These are phyloP conservation scores for Fistulifera solaris DNA, from an alignment of 108 stramenopile species.

Conservation along the genomic window DNA sequence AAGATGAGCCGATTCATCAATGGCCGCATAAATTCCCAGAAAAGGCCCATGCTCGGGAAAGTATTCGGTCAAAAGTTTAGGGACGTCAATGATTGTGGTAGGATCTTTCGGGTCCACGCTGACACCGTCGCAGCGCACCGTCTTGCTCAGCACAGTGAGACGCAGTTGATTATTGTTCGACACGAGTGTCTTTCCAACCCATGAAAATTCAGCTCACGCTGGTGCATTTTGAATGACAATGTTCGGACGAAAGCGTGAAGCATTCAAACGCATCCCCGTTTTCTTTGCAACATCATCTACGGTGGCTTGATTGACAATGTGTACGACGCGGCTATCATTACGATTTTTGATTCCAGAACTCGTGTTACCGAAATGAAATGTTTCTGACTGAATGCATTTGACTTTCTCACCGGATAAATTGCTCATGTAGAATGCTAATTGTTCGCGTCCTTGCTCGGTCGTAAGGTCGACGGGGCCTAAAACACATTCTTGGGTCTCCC, in stretches of 20 bases:
- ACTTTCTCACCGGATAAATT: constrained; percentile 27
- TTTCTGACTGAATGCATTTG: constrained; percentile 27
- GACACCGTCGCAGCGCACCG: constrained; percentile 53
- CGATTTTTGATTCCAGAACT: constrained; percentile 40
- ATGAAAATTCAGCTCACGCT: constrained; percentile 52
- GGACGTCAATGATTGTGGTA: constrained; percentile 19
- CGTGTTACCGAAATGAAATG: constrained; percentile 61
- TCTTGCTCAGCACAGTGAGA: constrained; percentile 28
- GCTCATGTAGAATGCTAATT: constrained; percentile 36
- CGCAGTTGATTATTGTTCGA: constrained; percentile 24
- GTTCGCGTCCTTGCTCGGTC: constrained; percentile 18
- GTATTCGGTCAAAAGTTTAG: constrained; percentile 31
- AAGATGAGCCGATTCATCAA: constrained; percentile 21
- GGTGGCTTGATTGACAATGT: constrained; percentile 43
- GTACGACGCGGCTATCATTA: constrained; percentile 46
- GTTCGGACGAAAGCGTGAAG: constrained; percentile 52
- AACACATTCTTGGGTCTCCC: constrained; percentile 10
- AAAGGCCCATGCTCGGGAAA: constrained; percentile 60
- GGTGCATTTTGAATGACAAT: constrained; percentile 35
- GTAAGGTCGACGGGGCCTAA: constrained; percentile 31
- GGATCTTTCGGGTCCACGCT: constrained; percentile 37
- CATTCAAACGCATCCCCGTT: constrained; percentile 15
- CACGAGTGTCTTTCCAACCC: constrained; percentile 13
- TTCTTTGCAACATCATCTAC: constrained; percentile 29
- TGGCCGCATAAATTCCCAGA: constrained; percentile 51